Evolutionary conservation across 1,284 basidiomycete genomes (phyloP).

Genomic region (Psilocybe mexicana): DNA sequence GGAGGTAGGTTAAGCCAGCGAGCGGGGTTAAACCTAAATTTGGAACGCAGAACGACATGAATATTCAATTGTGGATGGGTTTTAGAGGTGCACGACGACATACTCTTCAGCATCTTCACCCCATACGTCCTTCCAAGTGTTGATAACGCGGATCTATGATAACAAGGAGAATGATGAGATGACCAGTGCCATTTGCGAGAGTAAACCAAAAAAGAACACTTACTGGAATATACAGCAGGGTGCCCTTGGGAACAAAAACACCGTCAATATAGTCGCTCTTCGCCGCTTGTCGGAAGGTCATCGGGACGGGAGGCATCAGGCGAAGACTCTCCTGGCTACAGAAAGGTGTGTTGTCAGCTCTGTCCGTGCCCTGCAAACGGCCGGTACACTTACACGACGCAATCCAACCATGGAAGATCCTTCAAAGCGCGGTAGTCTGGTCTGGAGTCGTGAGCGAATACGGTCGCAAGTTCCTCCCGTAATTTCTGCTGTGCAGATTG

Average conservation of each 20-base stretch:
- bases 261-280: constrained; percentile 47
- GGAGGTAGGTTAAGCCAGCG: constrained; percentile 45
- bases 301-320: constrained; percentile 46
- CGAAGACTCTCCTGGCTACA: constrained; percentile 38
- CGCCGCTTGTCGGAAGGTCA: constrained; percentile 44
- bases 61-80: no score
- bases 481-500: constrained; percentile 40
- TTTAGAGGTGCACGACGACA: constrained; percentile 23
- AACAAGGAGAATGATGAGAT: background rate
- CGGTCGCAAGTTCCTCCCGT: constrained; percentile 42
- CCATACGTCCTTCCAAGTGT: constrained; percentile 47
- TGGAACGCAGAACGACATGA: no score
- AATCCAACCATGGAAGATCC: constrained; percentile 46
- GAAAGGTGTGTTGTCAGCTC: no score
- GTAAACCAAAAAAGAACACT: constrained; percentile 14
- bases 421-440: constrained; percentile 48
- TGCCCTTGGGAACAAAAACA: constrained; percentile 47
- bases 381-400: constrained; percentile 41
- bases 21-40: constrained; percentile 44
- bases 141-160: constrained; percentile 47
- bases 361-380: background rate
- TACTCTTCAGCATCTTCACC: constrained; percentile 50
- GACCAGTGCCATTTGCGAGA: background rate
- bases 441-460: constrained; percentile 36
- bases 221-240: constrained; percentile 47